A percentile compares a stretch with the other conserved stretches of the same genome.
Conservation (phyloP, 768 basidiomycete species). For the Cantharellus anzutake region DNA sequence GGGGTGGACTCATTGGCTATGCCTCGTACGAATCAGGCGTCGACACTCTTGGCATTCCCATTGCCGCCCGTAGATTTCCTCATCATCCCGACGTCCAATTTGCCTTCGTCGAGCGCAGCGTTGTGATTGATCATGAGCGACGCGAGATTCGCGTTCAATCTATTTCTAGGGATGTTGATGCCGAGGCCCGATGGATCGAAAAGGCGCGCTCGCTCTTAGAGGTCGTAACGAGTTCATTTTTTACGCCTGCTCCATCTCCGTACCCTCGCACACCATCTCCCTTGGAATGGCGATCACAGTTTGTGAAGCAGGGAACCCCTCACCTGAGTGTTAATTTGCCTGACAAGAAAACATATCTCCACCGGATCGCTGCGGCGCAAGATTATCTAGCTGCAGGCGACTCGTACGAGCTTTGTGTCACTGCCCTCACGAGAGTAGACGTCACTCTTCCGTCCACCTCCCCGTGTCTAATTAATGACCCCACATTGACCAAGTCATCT, state of each 20-base stretch:
- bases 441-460: slow-evolving; percentile 21
- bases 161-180: slow-evolving; percentile 26
- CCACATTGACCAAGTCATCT: no score
- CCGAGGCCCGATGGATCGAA: slow-evolving; percentile 35
- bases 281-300: background rate
- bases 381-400: slow-evolving; percentile 65
- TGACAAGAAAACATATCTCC: slow-evolving; percentile 29
- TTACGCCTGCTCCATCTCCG: slow-evolving; percentile 1
- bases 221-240: background rate
- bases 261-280: background rate
- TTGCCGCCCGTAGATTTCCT: slow-evolving; percentile 18
- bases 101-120: slow-evolving; percentile 58
- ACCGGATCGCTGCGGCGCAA: slow-evolving; percentile 49
- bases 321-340: background rate
- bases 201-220: background rate
- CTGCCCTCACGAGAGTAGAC: slow-evolving; percentile 35
- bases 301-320: background rate
- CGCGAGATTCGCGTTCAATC: slow-evolving; percentile 44
- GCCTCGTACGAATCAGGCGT: slow-evolving; percentile 68
- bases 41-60: slow-evolving; percentile 28
- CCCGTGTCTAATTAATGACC: background rate
- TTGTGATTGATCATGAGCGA: slow-evolving; percentile 40
- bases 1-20: slow-evolving; percentile 66
- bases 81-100: slow-evolving; percentile 45
- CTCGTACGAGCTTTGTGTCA: slow-evolving; percentile 86